Evolutionary conservation across 208 protist species (phyloP).

Genomic region (Crithidia expoeki): DNA sequence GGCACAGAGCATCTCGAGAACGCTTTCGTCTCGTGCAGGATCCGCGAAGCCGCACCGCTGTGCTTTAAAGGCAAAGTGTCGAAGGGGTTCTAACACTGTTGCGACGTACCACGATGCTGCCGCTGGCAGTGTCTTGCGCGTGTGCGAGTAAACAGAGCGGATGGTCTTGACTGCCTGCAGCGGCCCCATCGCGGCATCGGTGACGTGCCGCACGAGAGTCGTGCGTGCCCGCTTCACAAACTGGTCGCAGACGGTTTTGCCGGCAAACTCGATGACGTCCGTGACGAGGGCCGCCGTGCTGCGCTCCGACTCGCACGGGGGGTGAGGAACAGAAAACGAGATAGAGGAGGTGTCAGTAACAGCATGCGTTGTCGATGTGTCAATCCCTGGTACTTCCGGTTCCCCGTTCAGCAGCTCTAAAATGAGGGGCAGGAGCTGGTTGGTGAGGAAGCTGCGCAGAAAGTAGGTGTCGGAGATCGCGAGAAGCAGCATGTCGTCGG

Average conservation of each 20-base stretch:
- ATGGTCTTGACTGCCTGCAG: constrained; percentile 83
- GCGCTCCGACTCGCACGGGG: constrained; percentile 16
- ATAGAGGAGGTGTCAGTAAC: no score
- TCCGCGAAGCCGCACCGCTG: constrained; percentile 22
- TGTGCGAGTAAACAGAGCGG: constrained; percentile 75
- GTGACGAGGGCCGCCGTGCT: constrained; percentile 21
- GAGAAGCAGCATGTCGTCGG: constrained; percentile 16
- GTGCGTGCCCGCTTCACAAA: constrained; percentile 28
- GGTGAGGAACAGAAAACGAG: background rate
- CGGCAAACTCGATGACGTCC: constrained; percentile 27
- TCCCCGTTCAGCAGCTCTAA: constrained; percentile 8
- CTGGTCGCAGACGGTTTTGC: constrained; percentile 29
- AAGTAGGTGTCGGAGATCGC: constrained; percentile 29
- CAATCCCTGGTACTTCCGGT: background rate
- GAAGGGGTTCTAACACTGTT: constrained; percentile 58
- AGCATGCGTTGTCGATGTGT: background rate
- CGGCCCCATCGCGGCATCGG: constrained; percentile 38
- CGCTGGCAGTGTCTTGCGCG: constrained; percentile 66
- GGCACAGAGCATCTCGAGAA: constrained; percentile 26
- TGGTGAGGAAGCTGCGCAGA: constrained; percentile 23
- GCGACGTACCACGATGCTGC: constrained; percentile 76
- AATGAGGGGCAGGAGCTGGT: constrained; percentile 18
- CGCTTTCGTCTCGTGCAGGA: constrained; percentile 23
- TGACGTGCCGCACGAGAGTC: constrained; percentile 38
- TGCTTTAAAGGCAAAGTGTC: constrained; percentile 37